Conservation (phyloP, 441 rosid genomes). For the Eutrema salsugineum region DNA sequence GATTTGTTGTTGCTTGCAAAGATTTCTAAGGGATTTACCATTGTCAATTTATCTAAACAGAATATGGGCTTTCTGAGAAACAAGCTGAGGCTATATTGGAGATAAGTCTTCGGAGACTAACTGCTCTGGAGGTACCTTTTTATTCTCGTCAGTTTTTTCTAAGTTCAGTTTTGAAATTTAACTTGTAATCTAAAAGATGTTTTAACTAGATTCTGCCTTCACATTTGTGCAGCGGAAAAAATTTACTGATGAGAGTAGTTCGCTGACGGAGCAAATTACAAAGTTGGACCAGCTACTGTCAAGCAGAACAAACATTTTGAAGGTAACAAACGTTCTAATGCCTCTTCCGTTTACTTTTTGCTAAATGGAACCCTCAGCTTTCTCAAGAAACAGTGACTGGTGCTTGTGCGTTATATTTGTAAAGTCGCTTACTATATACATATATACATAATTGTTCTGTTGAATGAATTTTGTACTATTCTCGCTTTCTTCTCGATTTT, state of each 20-base stretch:
- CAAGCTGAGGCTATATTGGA: conserved; percentile 93
- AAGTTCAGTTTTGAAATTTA: not conserved
- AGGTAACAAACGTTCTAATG: conserved; percentile 41
- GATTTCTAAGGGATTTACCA: not conserved
- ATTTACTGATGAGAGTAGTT: conserved; percentile 67
- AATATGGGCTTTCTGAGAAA: conserved; percentile 71
- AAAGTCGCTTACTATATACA: not conserved
- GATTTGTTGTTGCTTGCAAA: not conserved
- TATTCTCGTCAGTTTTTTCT: not conserved
- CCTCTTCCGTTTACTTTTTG: not conserved
- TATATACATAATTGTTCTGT: not conserved
- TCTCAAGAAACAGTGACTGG: not conserved
- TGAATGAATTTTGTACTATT: not conserved
- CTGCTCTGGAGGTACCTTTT: conserved; percentile 72
- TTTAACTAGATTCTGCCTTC: conserved; percentile 10
- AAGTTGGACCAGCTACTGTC: conserved; percentile 75
- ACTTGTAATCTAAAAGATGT: not conserved
- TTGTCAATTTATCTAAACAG: conserved; percentile 35
- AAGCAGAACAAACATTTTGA: conserved; percentile 62
- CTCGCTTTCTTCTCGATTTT: not conserved
- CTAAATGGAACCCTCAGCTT: not conserved
- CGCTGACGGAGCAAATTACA: conserved; percentile 67
- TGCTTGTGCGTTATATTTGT: not conserved
- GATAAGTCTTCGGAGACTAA: conserved; percentile 78
- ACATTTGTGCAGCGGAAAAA: conserved; percentile 62